Conservation (phyloP, 768 basidiomycete species). For the Vararia minispora region DNA sequence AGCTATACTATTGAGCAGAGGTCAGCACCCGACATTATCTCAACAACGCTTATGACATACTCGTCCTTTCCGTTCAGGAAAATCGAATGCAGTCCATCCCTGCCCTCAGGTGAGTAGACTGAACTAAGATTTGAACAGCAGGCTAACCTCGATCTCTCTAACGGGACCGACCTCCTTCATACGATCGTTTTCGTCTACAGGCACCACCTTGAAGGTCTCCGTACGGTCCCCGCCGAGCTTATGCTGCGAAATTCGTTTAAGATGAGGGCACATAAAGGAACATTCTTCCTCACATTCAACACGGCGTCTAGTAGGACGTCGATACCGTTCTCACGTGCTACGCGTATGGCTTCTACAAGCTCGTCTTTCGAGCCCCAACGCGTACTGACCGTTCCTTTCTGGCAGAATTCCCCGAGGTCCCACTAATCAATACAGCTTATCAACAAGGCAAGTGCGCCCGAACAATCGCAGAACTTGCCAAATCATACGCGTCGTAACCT, state of each 20-base stretch:
- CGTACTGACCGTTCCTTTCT: slow-evolving; percentile 59
- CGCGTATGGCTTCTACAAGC: slow-evolving; percentile 53
- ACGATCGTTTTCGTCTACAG: slow-evolving; percentile 61
- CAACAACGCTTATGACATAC: slow-evolving; percentile 30
- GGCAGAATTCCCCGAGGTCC: slow-evolving; percentile 80
- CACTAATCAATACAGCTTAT: slow-evolving; percentile 36
- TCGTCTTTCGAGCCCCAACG: slow-evolving; percentile 87
- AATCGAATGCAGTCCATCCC: slow-evolving; percentile 86
- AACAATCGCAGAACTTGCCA: slow-evolving; percentile 38
- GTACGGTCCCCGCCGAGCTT: slow-evolving; percentile 75
- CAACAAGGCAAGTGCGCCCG: background rate
- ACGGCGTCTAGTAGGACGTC: slow-evolving; percentile 81
- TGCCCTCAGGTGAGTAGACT: slow-evolving; percentile 18
- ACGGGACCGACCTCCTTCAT: slow-evolving; percentile 44
- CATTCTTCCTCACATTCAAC: slow-evolving; percentile 49
- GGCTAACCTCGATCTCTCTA: slow-evolving; percentile 53
- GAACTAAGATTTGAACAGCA: background rate
- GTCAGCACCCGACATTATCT: slow-evolving; percentile 8
- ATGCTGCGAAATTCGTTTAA: slow-evolving; percentile 45
- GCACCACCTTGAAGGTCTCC: slow-evolving; percentile 61
- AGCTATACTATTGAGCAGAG: slow-evolving; percentile 48
- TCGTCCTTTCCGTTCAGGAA: slow-evolving; percentile 63
- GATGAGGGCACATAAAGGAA: slow-evolving; percentile 2
- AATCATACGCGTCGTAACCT: slow-evolving; percentile 81
- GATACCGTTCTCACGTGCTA: slow-evolving; percentile 59